phyloP scores from a whole-genome alignment of 106 monocot species.

The Apostasia shenzhenica region DNA sequence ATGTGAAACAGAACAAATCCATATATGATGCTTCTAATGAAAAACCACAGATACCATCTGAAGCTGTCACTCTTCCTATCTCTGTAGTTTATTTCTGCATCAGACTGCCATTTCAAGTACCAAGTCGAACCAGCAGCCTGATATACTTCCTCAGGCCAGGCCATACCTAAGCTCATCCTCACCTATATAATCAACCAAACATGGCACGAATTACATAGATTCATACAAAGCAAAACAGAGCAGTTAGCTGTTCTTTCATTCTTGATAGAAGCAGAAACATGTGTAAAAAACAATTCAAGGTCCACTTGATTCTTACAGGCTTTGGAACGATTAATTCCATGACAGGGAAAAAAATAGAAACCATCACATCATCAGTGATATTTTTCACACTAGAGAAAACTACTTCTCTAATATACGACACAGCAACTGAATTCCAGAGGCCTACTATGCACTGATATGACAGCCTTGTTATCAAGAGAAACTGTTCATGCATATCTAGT shows the following conservation, averaged over 20 bases:
- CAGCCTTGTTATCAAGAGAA: slow-evolving; percentile 33
- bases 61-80: slow-evolving; percentile 41
- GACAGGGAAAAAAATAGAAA: slow-evolving; percentile 47
- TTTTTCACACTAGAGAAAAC: slow-evolving; percentile 44
- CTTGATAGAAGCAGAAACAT: not conserved
- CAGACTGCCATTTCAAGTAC: slow-evolving; percentile 86
- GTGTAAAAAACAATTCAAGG: not conserved
- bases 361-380: slow-evolving; percentile 73
- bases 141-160: slow-evolving; percentile 84
- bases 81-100: slow-evolving; percentile 61
- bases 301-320: slow-evolving; percentile 21
- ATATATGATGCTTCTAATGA: slow-evolving; percentile 51
- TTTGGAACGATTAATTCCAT: slow-evolving; percentile 68
- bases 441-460: slow-evolving; percentile 37
- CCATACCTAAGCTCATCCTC: slow-evolving; percentile 74
- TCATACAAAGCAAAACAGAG: too few species aligned
- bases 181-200: slow-evolving; percentile 32
- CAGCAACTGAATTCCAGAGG: slow-evolving; percentile 45
- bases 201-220: too few species aligned
- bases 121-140: slow-evolving; percentile 78
- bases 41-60: slow-evolving; percentile 64
- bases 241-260: not conserved
- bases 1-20: slow-evolving; percentile 59
- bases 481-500: slow-evolving; percentile 55
- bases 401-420: slow-evolving; percentile 32